A percentile compares a stretch with the other conserved stretches of the same genome.
Conservation (phyloP, 768 basidiomycete genomes). For the Boletus vermiculosoides region DNA sequence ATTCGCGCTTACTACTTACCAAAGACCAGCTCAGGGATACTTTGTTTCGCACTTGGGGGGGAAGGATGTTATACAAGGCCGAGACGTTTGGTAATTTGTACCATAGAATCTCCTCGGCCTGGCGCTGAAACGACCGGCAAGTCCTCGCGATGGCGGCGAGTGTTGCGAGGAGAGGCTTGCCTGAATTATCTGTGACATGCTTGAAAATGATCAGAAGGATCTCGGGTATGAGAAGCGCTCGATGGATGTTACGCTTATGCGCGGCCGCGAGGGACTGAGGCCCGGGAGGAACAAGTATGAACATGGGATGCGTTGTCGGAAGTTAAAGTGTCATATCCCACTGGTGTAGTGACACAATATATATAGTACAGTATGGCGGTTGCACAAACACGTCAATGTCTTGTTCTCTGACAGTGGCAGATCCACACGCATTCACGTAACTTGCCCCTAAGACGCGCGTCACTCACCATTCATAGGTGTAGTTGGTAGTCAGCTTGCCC, state of each 20-base stretch:
- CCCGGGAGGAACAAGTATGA: constrained; percentile 8
- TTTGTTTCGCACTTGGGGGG: constrained; percentile 12
- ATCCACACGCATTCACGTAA: not conserved
- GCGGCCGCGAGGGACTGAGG: not conserved
- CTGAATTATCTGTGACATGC: constrained; percentile 15
- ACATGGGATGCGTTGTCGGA: not conserved
- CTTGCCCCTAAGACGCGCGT: not conserved
- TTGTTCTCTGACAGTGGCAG: not conserved
- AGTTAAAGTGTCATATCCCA: not conserved
- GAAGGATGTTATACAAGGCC: constrained; percentile 18
- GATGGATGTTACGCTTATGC: constrained; percentile 14
- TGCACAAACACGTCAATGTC: constrained; percentile 1
- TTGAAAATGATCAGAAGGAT: constrained; percentile 25
- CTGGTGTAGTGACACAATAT: not conserved
- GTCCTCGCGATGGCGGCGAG: constrained; percentile 30
- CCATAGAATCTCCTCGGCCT: constrained; percentile 28
- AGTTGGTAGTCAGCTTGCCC: not conserved
- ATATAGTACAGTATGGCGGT: not conserved
- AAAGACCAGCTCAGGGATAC: constrained; percentile 19
- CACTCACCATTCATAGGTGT: not conserved
- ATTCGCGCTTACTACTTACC: constrained; percentile 12
- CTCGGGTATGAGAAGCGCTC: constrained; percentile 19
- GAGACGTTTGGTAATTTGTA: constrained; percentile 8
- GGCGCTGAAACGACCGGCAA: constrained; percentile 19
- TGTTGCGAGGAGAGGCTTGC: constrained; percentile 13